These are phyloP conservation scores for Escovopsis sp. DNA, from an alignment of 2,329 filamentous ascomycete species.

Conservation along the genomic window DNA sequence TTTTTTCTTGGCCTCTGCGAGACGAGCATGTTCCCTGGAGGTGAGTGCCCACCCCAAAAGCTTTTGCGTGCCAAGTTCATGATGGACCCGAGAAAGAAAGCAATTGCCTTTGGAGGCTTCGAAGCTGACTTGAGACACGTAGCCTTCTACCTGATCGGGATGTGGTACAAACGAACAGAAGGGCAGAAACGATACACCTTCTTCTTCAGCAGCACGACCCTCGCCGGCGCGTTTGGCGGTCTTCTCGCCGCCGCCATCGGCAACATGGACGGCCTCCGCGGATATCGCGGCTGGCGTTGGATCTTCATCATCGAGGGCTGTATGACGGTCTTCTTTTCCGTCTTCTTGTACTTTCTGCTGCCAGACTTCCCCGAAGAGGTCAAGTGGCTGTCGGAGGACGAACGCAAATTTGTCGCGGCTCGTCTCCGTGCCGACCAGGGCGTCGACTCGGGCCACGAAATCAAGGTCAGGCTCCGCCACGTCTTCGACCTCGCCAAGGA, in stretches of 20 bases:
- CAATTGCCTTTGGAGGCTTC: no score
- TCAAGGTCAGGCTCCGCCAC: slow-evolving; percentile 42
- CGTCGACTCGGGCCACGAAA: slow-evolving; percentile 41
- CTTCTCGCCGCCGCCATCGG: slow-evolving; percentile 74
- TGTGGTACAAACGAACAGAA: slow-evolving; percentile 81
- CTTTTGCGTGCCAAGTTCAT: not conserved
- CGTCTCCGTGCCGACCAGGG: slow-evolving; percentile 57
- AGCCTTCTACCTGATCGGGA: slow-evolving; percentile 57
- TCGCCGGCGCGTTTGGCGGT: slow-evolving; percentile 75
- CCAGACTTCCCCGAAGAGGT: slow-evolving; percentile 62
- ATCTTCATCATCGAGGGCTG: slow-evolving; percentile 67
- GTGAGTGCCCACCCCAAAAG: slow-evolving; percentile 9
- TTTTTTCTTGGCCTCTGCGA: slow-evolving; percentile 76
- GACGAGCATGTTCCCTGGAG: slow-evolving; percentile 51
- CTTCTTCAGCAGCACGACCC: slow-evolving; percentile 74
- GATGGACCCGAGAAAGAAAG: not conserved
- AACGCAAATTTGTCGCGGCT: slow-evolving; percentile 49
- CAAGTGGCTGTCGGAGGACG: slow-evolving; percentile 57
- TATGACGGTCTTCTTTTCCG: slow-evolving; percentile 44
- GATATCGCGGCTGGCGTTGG: slow-evolving; percentile 65
- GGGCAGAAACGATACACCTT: slow-evolving; percentile 86
- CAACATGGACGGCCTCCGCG: slow-evolving; percentile 60
- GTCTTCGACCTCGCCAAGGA: slow-evolving; percentile 53
- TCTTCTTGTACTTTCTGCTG: slow-evolving; percentile 53
- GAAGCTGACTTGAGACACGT: not conserved